A percentile compares a stretch with the other conserved stretches of the same genome.
Evolutionary conservation across 1,139 yeast species (phyloP).

Genomic region (Protomyces macrosporus): DNA sequence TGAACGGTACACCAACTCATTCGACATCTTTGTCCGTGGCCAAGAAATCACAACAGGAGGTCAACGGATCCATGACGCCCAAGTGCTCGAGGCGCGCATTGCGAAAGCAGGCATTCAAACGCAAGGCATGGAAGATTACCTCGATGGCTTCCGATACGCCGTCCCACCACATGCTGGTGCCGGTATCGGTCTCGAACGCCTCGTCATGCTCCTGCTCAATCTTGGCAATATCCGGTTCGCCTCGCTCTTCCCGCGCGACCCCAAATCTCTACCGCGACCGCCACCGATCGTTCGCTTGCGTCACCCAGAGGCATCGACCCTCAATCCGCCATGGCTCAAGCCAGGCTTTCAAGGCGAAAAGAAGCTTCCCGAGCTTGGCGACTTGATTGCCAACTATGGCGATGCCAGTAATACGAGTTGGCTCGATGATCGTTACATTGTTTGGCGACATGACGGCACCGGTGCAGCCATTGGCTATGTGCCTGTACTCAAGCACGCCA

Average conservation of each 20-base stretch:
- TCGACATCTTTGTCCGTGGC: constrained; percentile 99
- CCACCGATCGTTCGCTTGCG: neutral
- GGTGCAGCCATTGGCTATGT: constrained; percentile 13
- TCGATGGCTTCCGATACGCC: constrained; percentile 86
- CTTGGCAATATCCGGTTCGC: constrained; percentile 96
- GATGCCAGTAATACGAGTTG: constrained; percentile 14
- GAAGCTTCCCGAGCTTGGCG: neutral
- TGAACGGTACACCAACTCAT: constrained; percentile 50
- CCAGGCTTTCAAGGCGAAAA: neutral
- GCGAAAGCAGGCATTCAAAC: constrained; percentile 76
- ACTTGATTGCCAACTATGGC: constrained; percentile 16
- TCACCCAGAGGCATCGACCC: constrained; percentile 2
- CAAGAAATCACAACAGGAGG: constrained; percentile 98
- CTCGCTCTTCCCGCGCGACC: constrained; percentile 97
- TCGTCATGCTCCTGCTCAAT: constrained; percentile 94
- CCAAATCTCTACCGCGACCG: constrained; percentile 64
- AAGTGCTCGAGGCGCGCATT: constrained; percentile 74
- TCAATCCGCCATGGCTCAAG: constrained; percentile 8
- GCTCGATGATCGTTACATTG: constrained; percentile 9
- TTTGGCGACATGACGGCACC: constrained; percentile 5
- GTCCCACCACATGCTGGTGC: constrained; percentile 99
- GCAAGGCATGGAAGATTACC: constrained; percentile 79
- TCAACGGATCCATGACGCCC: constrained; percentile 95
- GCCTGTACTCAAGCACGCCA: constrained; percentile 1
- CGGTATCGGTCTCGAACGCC: constrained; percentile 98